These are phyloP conservation scores for Aegilops sharonensis DNA, from an alignment of 176 grass and related monocot genomes.

Conservation along the genomic window DNA sequence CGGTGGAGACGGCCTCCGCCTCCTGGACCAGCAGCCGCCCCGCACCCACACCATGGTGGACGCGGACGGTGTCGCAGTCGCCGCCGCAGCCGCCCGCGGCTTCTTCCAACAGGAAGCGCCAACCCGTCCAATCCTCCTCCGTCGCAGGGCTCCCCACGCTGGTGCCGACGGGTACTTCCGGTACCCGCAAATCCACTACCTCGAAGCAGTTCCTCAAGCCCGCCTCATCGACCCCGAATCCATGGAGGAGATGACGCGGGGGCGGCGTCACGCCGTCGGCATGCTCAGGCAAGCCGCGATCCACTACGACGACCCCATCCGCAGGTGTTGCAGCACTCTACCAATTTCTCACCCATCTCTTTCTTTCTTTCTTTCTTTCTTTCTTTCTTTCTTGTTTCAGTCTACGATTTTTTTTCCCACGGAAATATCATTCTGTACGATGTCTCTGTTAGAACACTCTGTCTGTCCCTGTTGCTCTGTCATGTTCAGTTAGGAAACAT, in stretches of 20 bases:
- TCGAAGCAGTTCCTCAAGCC: background rate
- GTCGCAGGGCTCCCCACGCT: background rate
- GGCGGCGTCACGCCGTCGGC: too few relatives aligned
- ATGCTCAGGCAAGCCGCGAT: background rate
- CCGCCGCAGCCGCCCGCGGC: background rate
- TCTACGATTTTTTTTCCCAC: too few relatives aligned
- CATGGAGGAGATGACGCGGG: too few relatives aligned
- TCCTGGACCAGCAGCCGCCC: background rate
- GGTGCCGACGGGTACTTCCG: background rate
- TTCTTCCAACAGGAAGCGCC: background rate
- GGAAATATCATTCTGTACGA: too few relatives aligned
- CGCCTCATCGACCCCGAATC: background rate
- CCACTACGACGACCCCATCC: background rate
- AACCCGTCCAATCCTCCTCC: background rate
- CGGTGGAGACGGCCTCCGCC: background rate
- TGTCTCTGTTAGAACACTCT: too few relatives aligned
- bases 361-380: too few relatives aligned
- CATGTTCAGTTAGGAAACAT: too few relatives aligned
- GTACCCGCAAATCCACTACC: background rate
- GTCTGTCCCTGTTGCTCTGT: too few relatives aligned
- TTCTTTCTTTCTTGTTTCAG: too few relatives aligned
- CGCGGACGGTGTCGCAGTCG: background rate
- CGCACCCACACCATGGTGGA: background rate
- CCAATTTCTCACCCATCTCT: too few relatives aligned
- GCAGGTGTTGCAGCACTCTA: background rate